Conservation (phyloP, 306 rosid species). For the peach (Prunus persica) region Prunus_persica_NCBIv2 NC_034012.1:14040001-14040500, state of each 20-base stretch:
- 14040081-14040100: slow-evolving; percentile 29
- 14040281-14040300: slow-evolving; percentile 38
- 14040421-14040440: background rate
- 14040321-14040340: no score
- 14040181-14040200: slow-evolving; percentile 18
- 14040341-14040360: no score
- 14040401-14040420: background rate
- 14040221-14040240: slow-evolving; percentile 26
- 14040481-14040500: background rate
- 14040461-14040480: background rate
- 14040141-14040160: slow-evolving; percentile 11
- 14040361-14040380: background rate
- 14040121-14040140: background rate
- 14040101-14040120: slow-evolving; percentile 9
- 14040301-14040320: no score
- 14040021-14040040: slow-evolving; percentile 24
- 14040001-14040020: slow-evolving; percentile 37
- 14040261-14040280: slow-evolving; percentile 44
- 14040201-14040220: slow-evolving; percentile 20
- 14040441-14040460: background rate
- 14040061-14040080: background rate
- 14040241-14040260: slow-evolving; percentile 38
- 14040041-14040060: background rate
- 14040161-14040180: slow-evolving; percentile 28
- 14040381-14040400: background rate